Percentiles rank a stretch among this genome's conserved stretches.
Evolutionary conservation across 2,329 filamentous ascomycete genomes (phyloP).

Genomic region (Aspergillus luchuensis): DNA sequence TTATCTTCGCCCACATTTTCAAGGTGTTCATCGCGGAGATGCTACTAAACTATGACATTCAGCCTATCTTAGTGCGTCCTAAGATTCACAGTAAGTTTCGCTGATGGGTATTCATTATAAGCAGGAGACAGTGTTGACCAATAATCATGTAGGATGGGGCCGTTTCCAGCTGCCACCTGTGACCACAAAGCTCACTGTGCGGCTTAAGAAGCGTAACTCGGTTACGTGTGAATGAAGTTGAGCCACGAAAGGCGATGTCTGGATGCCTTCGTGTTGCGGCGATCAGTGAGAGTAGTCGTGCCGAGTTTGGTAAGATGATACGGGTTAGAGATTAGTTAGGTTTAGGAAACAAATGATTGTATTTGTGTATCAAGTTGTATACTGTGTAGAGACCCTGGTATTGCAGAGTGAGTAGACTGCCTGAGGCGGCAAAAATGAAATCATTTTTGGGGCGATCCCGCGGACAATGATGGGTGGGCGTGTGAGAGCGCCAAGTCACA

Average conservation of each 20-base stretch:
- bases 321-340: background rate
- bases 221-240: too few relatives aligned
- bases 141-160: conserved; percentile 13
- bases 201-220: conserved; percentile 7
- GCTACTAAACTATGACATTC: conserved; percentile 18
- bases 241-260: too few relatives aligned
- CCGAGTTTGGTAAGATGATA: background rate
- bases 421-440: background rate
- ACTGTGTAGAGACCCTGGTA: too few relatives aligned
- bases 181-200: conserved; percentile 13
- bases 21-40: conserved; percentile 17
- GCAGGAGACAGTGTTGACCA: background rate
- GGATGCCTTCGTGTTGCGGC: too few relatives aligned
- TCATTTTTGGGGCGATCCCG: background rate
- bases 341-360: background rate
- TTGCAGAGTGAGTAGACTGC: background rate
- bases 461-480: background rate
- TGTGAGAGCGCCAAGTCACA: background rate
- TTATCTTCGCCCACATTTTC: conserved; percentile 18
- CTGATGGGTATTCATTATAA: background rate
- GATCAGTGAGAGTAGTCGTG: background rate
- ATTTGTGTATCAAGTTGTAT: too few relatives aligned
- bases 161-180: conserved; percentile 19
- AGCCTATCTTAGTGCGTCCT: conserved; percentile 12
- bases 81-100: conserved; percentile 14